Conservation (phyloP, 768 basidiomycete genomes). For the Pleurotus eryngii region DNA sequence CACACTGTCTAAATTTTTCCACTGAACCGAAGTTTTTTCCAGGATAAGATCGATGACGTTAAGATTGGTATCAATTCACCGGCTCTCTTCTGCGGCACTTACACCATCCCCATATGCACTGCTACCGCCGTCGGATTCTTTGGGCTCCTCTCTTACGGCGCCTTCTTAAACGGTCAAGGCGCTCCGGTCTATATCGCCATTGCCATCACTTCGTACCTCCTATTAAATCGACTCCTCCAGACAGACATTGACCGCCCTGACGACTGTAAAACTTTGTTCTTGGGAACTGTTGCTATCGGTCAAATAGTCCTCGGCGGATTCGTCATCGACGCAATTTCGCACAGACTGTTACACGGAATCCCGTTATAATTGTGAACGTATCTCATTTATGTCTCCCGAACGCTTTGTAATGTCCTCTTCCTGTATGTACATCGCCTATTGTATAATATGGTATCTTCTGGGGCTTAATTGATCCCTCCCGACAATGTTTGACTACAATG, state of each 20-base stretch:
- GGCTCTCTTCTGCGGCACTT: slow-evolving; percentile 48
- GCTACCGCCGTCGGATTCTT: slow-evolving; percentile 43
- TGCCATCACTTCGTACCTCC: slow-evolving; percentile 14
- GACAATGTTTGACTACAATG: too few species aligned
- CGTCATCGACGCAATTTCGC: slow-evolving; percentile 19
- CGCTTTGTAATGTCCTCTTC: not conserved
- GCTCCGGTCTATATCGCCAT: slow-evolving; percentile 26
- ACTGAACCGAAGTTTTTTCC: slow-evolving; percentile 18
- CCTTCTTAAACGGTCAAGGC: slow-evolving; percentile 42
- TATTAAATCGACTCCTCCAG: slow-evolving; percentile 16
- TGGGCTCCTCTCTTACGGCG: slow-evolving; percentile 39
- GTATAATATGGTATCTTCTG: too few species aligned
- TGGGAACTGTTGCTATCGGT: slow-evolving; percentile 23
- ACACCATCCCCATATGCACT: slow-evolving; percentile 45
- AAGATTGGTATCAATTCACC: slow-evolving; percentile 56
- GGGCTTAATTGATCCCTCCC: too few species aligned
- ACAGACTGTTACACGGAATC: slow-evolving; percentile 15
- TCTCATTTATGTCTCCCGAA: not conserved
- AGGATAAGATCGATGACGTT: slow-evolving; percentile 60
- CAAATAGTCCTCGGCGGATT: slow-evolving; percentile 24
- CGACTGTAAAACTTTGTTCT: slow-evolving; percentile 23
- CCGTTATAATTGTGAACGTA: slow-evolving; percentile 10
- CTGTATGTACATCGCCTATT: not conserved
- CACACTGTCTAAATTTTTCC: not conserved
- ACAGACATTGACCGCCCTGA: slow-evolving; percentile 25